Evolutionary conservation across 2,329 filamentous ascomycete genomes (phyloP), one percentile per base, ranked within the genome.

Genomic region (Colletotrichum sansevieriae): DNA sequence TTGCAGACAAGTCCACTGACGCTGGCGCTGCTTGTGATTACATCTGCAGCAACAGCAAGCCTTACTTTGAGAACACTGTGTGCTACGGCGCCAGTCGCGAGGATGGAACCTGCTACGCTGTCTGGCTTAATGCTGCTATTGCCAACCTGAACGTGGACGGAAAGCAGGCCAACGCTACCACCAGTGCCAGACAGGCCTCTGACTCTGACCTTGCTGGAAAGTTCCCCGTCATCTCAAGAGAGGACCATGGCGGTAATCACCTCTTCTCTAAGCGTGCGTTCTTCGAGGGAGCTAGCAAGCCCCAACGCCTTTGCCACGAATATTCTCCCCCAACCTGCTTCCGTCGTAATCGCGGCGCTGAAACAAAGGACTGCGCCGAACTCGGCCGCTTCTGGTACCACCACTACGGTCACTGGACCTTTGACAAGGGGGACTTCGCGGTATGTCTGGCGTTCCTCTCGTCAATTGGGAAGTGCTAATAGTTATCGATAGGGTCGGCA

Each of bases 271-370:
- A 67, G 43, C 59, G 64, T 13, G 12, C 35, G 13, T 12, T n/a
- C 2, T 64, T 63, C 12, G 18, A 46, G 11, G 33, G 22, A 3
- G 13, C 35, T 9, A 29, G 29, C 35, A 44, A 47, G 25, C 35
- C 35, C 25, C 2, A 57, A 37, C 25, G 29, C 2, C 10, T 52
- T 44, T 67, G 60, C 44, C 10, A 29, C 10, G 15, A 44, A 1
- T 39, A 37, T 11, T 33, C 52, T 20, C 7, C 25, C 2, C 39
- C 60, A 20, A 64, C 59, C 52, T 52, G 39, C 44, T 9, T 52
- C 59, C 65, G 60, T 12, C 35, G 25, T 25, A 52, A 61, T 29
- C 29, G 29, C 29, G 54, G 54, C n/a, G 59, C 65, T 52, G 10
- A 20, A 13, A 0, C 37, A 7, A 11, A 43, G 12, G 51, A 67